These are phyloP conservation scores for Podospora sp. DNA, from an alignment of 495 filamentous ascomycete species.

Conservation along the genomic window DNA sequence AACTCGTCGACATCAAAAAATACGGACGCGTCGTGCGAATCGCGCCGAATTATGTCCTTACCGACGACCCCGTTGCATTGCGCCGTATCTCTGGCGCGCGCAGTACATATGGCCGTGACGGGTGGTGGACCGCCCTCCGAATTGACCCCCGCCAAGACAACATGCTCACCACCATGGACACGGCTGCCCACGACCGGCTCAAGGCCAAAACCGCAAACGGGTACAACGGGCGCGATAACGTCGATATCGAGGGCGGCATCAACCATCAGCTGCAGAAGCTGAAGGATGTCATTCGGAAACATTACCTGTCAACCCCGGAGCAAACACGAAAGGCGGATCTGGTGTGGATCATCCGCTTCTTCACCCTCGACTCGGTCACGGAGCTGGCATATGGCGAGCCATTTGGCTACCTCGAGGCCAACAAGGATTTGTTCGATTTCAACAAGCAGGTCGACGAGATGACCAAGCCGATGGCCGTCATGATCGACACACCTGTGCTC, in stretches of 20 bases:
- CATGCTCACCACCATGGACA: conserved; percentile 23
- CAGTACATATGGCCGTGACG: conserved; percentile 35
- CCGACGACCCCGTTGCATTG: conserved; percentile 43
- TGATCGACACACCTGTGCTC: conserved; percentile 12
- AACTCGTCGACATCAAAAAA: conserved; percentile 21
- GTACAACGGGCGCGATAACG: conserved; percentile 51
- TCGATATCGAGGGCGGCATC: conserved; percentile 42
- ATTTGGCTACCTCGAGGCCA: conserved; percentile 12
- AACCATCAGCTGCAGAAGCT: conserved; percentile 43
- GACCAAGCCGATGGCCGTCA: conserved; percentile 12
- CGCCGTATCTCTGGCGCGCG: conserved; percentile 42
- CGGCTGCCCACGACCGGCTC: conserved; percentile 36
- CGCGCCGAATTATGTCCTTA: conserved; percentile 43
- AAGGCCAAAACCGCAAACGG: conserved; percentile 43
- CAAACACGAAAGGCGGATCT: conserved; percentile 43
- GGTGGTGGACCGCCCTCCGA: conserved; percentile 36
- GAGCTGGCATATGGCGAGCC: conserved; percentile 28
- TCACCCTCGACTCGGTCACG: conserved; percentile 52
- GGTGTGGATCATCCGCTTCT: conserved; percentile 41
- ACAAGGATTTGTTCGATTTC: conserved; percentile 11
- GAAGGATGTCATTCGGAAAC: conserved; percentile 38
- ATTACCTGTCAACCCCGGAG: conserved; percentile 42
- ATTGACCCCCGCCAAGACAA: conserved; percentile 35
- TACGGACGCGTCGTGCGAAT: conserved; percentile 44
- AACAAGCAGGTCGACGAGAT: conserved; percentile 15